phyloP scores from a whole-genome alignment of 163 green algal species.

The Scenedesmus sp. region DNA sequence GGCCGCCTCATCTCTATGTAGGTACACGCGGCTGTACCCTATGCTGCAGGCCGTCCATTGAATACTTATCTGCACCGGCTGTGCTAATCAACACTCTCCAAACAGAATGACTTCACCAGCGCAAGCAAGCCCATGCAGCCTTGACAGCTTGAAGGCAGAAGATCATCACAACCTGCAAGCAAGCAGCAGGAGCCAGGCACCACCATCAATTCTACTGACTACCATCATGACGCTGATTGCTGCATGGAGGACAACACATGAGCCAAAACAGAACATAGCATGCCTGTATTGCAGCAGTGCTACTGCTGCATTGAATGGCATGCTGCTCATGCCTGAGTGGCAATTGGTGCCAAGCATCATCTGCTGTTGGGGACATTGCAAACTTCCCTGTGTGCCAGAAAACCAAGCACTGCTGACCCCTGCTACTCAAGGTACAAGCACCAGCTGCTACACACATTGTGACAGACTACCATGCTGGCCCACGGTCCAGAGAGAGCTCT shows the following conservation, averaged over 20 bases:
- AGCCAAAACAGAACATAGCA: too few species aligned
- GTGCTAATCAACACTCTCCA: too few species aligned
- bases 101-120: neutral
- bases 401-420: too few species aligned
- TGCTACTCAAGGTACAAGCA: neutral
- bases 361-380: too few species aligned
- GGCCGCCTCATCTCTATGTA: too few species aligned
- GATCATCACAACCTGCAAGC: constrained; percentile 1
- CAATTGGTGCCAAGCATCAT: neutral
- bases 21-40: too few species aligned
- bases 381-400: too few species aligned
- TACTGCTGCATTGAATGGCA: neutral
- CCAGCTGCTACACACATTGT: neutral
- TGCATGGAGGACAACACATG: neutral
- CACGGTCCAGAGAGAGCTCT: too few species aligned
- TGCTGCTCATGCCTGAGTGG: neutral
- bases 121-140: constrained; percentile 15
- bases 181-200: neutral
- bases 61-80: too few species aligned
- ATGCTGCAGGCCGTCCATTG: too few species aligned
- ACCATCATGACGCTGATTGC: neutral
- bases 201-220: neutral
- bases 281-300: too few species aligned
- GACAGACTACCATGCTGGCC: too few species aligned
- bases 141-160: constrained; percentile 42